Conservation (phyloP, 345 rosid species). For the Laguncularia racemosa region DNA sequence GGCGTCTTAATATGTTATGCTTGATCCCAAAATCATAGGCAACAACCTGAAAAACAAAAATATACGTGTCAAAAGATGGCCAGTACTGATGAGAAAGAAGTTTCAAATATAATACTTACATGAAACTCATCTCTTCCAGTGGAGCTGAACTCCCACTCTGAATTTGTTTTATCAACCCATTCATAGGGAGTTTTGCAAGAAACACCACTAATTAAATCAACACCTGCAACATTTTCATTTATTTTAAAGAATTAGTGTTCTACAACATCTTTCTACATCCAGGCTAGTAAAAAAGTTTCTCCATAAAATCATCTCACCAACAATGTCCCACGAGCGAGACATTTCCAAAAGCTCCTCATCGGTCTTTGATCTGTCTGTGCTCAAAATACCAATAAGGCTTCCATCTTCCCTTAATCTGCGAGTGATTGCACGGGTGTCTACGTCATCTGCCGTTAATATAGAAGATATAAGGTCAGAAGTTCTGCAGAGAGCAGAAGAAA, state of each 20-base stretch:
- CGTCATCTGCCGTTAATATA: conserved; percentile 52
- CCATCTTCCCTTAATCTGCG: conserved; percentile 91
- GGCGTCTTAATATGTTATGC: conserved; percentile 78
- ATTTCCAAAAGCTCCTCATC: conserved; percentile 73
- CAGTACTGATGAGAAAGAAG: conserved; percentile 3
- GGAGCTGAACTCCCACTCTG: conserved; percentile 77
- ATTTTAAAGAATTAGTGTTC: too few relatives aligned
- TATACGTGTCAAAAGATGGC: conserved; percentile 4
- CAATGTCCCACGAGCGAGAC: conserved; percentile 89
- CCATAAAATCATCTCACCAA: conserved; percentile 30
- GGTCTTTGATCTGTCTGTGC: conserved; percentile 70
- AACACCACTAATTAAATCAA: conserved; percentile 84
- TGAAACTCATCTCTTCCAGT: conserved; percentile 32
- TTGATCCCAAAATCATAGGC: conserved; percentile 96
- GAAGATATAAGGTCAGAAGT: conserved; percentile 9
- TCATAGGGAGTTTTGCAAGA: conserved; percentile 71
- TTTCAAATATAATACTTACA: conserved; percentile 29
- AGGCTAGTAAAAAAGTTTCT: too few relatives aligned
- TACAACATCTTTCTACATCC: too few relatives aligned
- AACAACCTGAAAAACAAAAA: conserved; percentile 38
- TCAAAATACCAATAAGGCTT: conserved; percentile 90
- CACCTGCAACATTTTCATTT: conserved; percentile 30
- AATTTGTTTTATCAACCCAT: conserved; percentile 62
- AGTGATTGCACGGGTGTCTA: conserved; percentile 94
- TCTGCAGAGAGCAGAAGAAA: background rate